Conservation (phyloP, 2,329 filamentous ascomycete genomes). For the Chrysoporthe deuterocubensis region DNA sequence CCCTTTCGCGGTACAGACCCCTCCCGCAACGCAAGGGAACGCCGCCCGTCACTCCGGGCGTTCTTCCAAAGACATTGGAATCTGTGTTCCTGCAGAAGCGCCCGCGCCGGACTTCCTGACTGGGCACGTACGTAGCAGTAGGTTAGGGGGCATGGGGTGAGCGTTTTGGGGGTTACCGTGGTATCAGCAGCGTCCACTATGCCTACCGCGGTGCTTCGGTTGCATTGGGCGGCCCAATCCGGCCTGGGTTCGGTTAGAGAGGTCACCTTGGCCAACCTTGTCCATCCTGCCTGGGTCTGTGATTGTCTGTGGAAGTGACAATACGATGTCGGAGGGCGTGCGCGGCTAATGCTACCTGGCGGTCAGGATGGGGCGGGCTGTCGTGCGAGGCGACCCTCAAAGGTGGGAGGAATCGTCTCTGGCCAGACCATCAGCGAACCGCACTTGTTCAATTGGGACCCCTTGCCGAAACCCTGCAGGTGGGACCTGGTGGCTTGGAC, state of each 20-base stretch:
- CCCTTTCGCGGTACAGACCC: slow-evolving; percentile 23
- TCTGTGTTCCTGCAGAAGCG: slow-evolving; percentile 24
- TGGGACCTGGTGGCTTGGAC: background rate
- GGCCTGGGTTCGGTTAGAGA: background rate
- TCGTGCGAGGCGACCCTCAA: background rate
- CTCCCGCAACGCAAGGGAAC: background rate
- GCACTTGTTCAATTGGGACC: slow-evolving; percentile 6
- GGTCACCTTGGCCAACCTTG: background rate
- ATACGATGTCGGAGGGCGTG: slow-evolving; percentile 7
- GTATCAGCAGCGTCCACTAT: background rate
- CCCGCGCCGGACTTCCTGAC: slow-evolving; percentile 9
- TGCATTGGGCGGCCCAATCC: background rate
- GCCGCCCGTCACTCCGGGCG: background rate
- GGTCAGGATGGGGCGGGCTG: background rate
- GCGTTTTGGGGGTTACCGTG: background rate
- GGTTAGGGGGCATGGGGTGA: background rate
- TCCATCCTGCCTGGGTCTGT: background rate
- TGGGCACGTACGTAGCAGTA: background rate
- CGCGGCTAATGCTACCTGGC: background rate
- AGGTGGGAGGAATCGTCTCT: background rate
- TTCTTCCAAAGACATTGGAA: slow-evolving; percentile 6
- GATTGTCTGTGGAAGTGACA: background rate
- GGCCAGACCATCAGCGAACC: background rate
- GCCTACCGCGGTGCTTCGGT: background rate
- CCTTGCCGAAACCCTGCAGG: slow-evolving; percentile 2